Percentiles rank a stretch among this genome's conserved stretches.
Conservation (phyloP, 2,329 filamentous ascomycete genomes). For the Ophiostoma piceae region DNA sequence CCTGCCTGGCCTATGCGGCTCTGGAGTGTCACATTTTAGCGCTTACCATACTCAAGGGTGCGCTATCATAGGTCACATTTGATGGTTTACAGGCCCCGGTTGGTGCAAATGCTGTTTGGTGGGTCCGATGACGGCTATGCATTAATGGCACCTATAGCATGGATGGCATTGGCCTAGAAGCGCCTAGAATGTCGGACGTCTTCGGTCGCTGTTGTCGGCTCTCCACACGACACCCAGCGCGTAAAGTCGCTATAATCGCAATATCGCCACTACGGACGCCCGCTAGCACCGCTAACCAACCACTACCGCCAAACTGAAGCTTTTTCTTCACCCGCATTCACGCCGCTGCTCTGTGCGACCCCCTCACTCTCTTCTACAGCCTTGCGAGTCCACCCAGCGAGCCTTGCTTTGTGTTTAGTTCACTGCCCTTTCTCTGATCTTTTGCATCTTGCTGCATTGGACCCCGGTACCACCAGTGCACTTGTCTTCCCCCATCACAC, state of each 20-base stretch:
- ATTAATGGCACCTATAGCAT: neutral
- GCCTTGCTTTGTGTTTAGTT: slow-evolving; percentile 8
- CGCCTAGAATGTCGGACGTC: slow-evolving; percentile 24
- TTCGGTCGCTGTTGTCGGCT: slow-evolving; percentile 25
- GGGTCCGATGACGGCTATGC: slow-evolving; percentile 7
- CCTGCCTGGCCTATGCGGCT: neutral
- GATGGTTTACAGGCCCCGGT: neutral
- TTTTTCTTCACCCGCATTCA: neutral
- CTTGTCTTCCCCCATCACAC: neutral
- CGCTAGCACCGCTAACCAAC: neutral
- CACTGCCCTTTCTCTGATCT: neutral
- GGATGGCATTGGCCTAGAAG: neutral
- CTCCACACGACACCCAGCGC: slow-evolving; percentile 6
- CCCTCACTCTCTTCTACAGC: neutral
- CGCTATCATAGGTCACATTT: neutral
- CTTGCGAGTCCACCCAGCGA: slow-evolving; percentile 6
- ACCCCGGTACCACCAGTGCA: neutral
- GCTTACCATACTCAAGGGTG: neutral
- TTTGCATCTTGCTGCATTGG: neutral
- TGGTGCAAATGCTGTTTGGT: neutral
- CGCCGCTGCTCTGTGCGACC: neutral
- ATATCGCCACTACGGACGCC: too few species aligned
- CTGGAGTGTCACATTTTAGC: slow-evolving; percentile 8
- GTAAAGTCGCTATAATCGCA: neutral
- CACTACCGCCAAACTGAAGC: neutral